Evolutionary conservation across 257 asterid species (phyloP), one percentile per base, ranked within the genome.

Genomic region (Knoxia roxburghii): DNA sequence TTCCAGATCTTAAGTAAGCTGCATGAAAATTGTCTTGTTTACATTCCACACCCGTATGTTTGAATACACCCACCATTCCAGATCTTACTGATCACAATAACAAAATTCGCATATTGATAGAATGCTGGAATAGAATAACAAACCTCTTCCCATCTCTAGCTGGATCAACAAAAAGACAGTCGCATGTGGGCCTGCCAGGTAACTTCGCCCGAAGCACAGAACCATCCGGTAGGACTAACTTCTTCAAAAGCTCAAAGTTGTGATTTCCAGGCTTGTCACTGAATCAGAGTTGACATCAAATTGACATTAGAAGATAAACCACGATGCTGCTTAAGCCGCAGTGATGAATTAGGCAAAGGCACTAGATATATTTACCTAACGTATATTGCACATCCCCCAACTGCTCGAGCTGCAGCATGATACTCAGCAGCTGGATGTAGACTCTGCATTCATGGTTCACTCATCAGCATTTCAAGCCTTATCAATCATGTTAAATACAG

Each of bases 1-100:
- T 93, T 93, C 98, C 98, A 93, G 68, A 93, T 88, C 68, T 93
- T 93, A 32, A 93, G 98, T 85, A 93, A 88, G 87, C 98, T 92
- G 87, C 60, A 65, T 35, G 9, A 69, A 20, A 49, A 5, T 40
- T 17, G 39, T n/a, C 0, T 50, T 46, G n/a, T 20, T 30, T 29
- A 64, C 33, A 75, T n/a, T n/a, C n/a, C n/a, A n/a, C n/a, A n/a
- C n/a, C n/a, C n/a, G n/a, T n/a, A n/a, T n/a, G n/a, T n/a, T n/a
- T n/a, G n/a, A n/a, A n/a, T n/a, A n/a, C n/a, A n/a, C n/a, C n/a
- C n/a, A n/a, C n/a, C n/a, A n/a, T n/a, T n/a, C n/a, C n/a, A n/a
- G n/a, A 33, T 39, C 6, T 18, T 27, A 14, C 20, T 46, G 12
- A 30, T 35, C 37, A 7, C 10, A 8, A 2, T 40, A 7, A 40